phyloP scores from a whole-genome alignment of 2,329 filamentous ascomycete genomes.

The Sclerotiophoma versabilis region DNA sequence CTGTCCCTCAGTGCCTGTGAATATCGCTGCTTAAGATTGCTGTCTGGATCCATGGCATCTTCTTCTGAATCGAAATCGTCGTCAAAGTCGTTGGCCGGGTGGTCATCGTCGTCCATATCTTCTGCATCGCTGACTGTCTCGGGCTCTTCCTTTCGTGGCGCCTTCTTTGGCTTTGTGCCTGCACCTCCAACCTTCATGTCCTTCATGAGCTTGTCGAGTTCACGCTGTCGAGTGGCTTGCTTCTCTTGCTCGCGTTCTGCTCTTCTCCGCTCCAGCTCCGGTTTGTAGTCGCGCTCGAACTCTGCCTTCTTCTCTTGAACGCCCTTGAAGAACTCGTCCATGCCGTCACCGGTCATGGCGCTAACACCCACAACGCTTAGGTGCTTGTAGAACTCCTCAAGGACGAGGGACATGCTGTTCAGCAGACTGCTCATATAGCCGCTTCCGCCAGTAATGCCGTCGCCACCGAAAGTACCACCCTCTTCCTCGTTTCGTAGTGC shows the following conservation, averaged over 20 bases:
- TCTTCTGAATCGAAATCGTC: constrained; percentile 63
- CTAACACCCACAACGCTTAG: constrained; percentile 92
- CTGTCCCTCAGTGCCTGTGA: constrained; percentile 71
- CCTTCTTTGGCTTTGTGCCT: constrained; percentile 42
- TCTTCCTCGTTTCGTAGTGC: constrained; percentile 83
- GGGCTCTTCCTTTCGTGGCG: constrained; percentile 52
- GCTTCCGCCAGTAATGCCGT: constrained; percentile 73
- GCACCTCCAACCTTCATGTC: constrained; percentile 73
- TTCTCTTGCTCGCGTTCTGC: constrained; percentile 79
- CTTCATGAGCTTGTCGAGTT: constrained; percentile 92
- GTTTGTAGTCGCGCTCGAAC: constrained; percentile 88
- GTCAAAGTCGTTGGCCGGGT: constrained; percentile 52
- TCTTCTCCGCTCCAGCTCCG: constrained; percentile 82
- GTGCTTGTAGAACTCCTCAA: constrained; percentile 97
- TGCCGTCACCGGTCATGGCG: constrained; percentile 87
- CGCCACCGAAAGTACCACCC: constrained; percentile 76
- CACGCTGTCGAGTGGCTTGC: constrained; percentile 73
- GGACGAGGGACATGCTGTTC: constrained; percentile 96
- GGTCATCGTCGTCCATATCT: constrained; percentile 60
- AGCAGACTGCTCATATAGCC: constrained; percentile 96
- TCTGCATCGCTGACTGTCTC: constrained; percentile 60
- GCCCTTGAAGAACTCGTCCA: constrained; percentile 92
- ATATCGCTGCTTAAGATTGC: constrained; percentile 78
- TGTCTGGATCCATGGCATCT: constrained; percentile 62
- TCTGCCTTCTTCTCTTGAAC: constrained; percentile 87